phyloP scores from a whole-genome alignment of 2,329 filamentous ascomycete genomes.

The Claviceps lovelessii region DNA sequence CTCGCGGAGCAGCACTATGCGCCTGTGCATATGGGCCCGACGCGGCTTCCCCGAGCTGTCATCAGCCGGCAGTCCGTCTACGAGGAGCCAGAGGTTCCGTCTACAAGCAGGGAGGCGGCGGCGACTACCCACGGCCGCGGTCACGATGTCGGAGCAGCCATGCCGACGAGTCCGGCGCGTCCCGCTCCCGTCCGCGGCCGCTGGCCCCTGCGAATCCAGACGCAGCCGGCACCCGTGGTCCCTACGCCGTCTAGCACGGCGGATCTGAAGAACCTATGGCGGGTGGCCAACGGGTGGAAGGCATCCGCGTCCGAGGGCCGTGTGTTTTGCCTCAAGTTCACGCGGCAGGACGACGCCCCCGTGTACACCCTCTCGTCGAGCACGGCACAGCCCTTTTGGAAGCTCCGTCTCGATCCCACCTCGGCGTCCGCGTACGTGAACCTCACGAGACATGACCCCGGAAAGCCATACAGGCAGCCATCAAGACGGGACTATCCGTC shows the following conservation, averaged over 20 bases:
- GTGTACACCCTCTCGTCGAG: conserved; percentile 51
- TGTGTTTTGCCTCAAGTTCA: conserved; percentile 44
- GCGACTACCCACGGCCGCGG: no score
- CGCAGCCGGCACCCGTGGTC: conserved; percentile 26
- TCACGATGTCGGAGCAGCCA: no score
- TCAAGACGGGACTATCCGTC: no score
- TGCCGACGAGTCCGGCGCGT: conserved; percentile 11
- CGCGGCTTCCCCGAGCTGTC: conserved; percentile 46
- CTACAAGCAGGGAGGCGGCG: background rate
- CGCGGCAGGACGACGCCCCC: conserved; percentile 43
- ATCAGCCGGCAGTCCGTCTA: conserved; percentile 52
- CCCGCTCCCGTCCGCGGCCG: conserved; percentile 5
- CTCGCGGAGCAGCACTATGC: conserved; percentile 57
- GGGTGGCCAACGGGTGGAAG: conserved; percentile 55
- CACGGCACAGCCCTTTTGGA: conserved; percentile 48
- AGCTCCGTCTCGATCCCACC: conserved; percentile 47
- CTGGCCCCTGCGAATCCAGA: conserved; percentile 19
- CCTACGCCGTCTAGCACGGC: conserved; percentile 42
- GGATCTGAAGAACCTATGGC: conserved; percentile 52
- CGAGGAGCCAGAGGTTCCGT: conserved; percentile 10
- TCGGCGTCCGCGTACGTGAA: conserved; percentile 48
- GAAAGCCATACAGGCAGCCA: conserved; percentile 37
- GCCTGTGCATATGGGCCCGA: conserved; percentile 50
- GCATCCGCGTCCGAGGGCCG: conserved; percentile 44
- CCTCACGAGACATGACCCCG: conserved; percentile 45